Evolutionary conservation across 2,329 filamentous ascomycete species (phyloP).

Genomic region (Talaromyces amestolkiae): DNA sequence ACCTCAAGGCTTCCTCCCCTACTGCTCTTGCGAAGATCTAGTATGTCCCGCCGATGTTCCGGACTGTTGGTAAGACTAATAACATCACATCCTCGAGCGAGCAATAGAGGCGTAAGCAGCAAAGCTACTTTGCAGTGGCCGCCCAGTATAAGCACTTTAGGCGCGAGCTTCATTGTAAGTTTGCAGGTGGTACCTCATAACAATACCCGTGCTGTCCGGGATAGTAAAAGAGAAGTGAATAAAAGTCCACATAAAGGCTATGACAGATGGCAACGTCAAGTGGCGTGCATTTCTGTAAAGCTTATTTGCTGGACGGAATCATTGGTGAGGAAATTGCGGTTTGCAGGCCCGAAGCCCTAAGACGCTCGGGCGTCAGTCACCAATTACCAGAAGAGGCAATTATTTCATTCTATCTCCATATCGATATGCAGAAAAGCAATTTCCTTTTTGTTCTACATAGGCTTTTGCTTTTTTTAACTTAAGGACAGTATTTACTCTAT

Average conservation of each 20-base stretch:
- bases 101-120: constrained; percentile 70
- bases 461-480: neutral
- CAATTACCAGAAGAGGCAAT: neutral
- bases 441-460: neutral
- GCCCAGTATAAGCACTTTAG: constrained; percentile 67
- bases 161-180: neutral
- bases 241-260: neutral
- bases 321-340: neutral
- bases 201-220: no score
- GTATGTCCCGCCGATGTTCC: constrained; percentile 62
- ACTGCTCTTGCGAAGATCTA: constrained; percentile 52
- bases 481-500: neutral
- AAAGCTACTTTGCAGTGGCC: constrained; percentile 78
- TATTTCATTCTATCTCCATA: neutral
- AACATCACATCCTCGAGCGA: constrained; percentile 70
- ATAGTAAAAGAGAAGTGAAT: no score
- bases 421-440: neutral
- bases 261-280: neutral
- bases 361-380: neutral
- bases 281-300: neutral
- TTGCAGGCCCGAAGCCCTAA: neutral
- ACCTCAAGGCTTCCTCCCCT: constrained; percentile 65
- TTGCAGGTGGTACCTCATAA: no score
- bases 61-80: constrained; percentile 72
- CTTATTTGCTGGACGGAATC: neutral